Conservation (phyloP, 257 asterid species). For the Linderniella brevidens region DNA sequence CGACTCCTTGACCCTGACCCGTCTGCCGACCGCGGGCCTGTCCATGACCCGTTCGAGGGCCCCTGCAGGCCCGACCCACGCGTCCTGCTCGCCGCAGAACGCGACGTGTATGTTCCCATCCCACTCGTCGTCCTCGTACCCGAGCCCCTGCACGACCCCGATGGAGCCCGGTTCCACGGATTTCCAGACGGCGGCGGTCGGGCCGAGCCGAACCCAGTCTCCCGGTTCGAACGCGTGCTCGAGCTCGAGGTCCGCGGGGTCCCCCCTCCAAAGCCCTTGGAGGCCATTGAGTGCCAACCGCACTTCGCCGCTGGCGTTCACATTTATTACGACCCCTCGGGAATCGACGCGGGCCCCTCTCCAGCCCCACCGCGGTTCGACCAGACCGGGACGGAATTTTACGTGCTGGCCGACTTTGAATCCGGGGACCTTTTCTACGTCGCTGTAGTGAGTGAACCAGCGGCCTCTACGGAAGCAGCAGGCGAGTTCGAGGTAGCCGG, state of each 20-base stretch:
- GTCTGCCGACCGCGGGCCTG: constrained; percentile 51
- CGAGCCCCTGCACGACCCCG: constrained; percentile 81
- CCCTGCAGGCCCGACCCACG: constrained; percentile 45
- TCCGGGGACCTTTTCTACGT: constrained; percentile 80
- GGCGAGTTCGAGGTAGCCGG: constrained; percentile 79
- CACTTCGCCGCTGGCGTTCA: constrained; percentile 83
- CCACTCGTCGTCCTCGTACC: constrained; percentile 54
- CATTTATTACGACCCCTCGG: constrained; percentile 58
- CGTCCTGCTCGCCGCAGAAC: constrained; percentile 87
- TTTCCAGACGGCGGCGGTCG: constrained; percentile 45
- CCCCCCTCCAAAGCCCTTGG: constrained; percentile 81
- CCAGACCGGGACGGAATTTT: constrained; percentile 51
- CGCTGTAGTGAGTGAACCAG: constrained; percentile 55
- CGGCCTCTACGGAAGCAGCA: constrained; percentile 92
- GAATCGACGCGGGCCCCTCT: constrained; percentile 60
- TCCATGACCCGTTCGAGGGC: constrained; percentile 38
- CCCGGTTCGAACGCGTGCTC: constrained; percentile 69
- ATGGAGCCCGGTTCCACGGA: constrained; percentile 61
- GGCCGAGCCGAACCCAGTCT: constrained; percentile 76
- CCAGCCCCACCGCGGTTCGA: constrained; percentile 99
- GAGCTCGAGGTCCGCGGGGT: constrained; percentile 72
- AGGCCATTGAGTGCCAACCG: constrained; percentile 58
- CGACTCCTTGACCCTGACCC: constrained; percentile 38
- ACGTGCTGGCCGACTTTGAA: constrained; percentile 79
- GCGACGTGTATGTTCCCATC: constrained; percentile 47